A percentile compares a stretch with the other conserved stretches of the same genome.
phyloP scores from a whole-genome alignment of 192 early-diverging fungal species.

The Umbelopsis sp. region DNA sequence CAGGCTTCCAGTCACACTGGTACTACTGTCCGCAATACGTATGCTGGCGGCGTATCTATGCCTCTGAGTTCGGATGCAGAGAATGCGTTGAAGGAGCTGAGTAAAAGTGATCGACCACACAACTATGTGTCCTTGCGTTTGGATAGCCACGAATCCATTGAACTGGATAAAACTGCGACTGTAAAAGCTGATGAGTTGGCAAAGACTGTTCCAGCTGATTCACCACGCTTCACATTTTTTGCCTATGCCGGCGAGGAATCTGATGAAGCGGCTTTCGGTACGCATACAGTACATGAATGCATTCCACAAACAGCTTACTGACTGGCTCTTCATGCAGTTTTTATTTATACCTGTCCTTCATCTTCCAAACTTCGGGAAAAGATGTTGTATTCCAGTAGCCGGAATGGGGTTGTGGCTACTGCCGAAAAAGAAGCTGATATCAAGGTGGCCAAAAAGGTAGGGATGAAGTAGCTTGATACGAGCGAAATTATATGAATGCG shows the following conservation, averaged over 20 bases:
- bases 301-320: background rate
- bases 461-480: background rate
- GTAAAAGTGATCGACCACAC: conserved; percentile 40
- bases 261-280: conserved; percentile 56
- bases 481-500: background rate
- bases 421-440: conserved; percentile 59
- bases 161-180: conserved; percentile 45
- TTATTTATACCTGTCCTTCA: conserved; percentile 86
- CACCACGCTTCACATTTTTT: conserved; percentile 79
- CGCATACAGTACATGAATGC: conserved; percentile 9
- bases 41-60: conserved; percentile 68
- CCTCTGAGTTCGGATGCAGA: conserved; percentile 62
- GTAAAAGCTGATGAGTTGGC: conserved; percentile 53
- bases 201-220: conserved; percentile 52
- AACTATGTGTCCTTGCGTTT: conserved; percentile 63
- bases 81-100: conserved; percentile 61
- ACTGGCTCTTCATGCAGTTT: conserved; percentile 54
- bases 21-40: conserved; percentile 59
- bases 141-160: conserved; percentile 52
- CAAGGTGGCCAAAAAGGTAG: conserved; percentile 62
- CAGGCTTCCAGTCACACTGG: conserved; percentile 55
- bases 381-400: conserved; percentile 90
- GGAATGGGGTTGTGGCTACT: conserved; percentile 58
- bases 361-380: conserved; percentile 80
- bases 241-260: conserved; percentile 47